Conservation (phyloP, 805 yeast species). For the Starmerella bacillaris region DNA sequence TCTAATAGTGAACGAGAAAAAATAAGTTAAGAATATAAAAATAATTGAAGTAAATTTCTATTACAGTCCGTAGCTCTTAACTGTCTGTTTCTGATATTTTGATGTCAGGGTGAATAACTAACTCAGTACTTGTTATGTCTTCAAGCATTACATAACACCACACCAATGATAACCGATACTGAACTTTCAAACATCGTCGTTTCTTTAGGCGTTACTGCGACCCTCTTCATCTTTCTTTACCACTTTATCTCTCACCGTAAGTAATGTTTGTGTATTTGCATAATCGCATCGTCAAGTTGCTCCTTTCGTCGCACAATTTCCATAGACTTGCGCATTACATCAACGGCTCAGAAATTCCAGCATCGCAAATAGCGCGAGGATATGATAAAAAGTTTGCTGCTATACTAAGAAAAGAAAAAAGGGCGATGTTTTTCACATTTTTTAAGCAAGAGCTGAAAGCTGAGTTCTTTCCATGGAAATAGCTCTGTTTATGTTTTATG, state of each 20-base stretch:
- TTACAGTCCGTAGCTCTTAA: too few relatives aligned
- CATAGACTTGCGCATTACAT: slow-evolving; percentile 16
- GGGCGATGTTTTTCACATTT: slow-evolving; percentile 11
- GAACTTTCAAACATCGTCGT: slow-evolving; percentile 62
- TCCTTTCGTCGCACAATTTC: slow-evolving; percentile 17
- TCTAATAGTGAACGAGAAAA: too few relatives aligned
- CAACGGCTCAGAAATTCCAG: slow-evolving; percentile 14
- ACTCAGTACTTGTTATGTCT: too few relatives aligned
- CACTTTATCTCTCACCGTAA: slow-evolving; percentile 27
- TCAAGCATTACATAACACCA: neutral
- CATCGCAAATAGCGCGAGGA: neutral
- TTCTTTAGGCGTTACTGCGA: slow-evolving; percentile 52
- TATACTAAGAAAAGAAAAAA: neutral
- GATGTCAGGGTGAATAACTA: too few relatives aligned
- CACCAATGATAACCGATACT: slow-evolving; percentile 59
- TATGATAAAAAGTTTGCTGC: neutral
- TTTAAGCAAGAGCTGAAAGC: slow-evolving; percentile 16
- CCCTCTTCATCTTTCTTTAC: slow-evolving; percentile 53
- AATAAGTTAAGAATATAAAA: too few relatives aligned
- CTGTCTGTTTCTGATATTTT: too few relatives aligned
- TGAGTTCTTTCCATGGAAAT: slow-evolving; percentile 13
- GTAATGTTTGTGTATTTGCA: neutral
- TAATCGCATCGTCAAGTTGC: slow-evolving; percentile 11
- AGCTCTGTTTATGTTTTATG: too few relatives aligned
- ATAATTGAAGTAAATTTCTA: too few relatives aligned